Evolutionary conservation across 345 rosid genomes (phyloP).

Genomic region (Murraya paniculata): DNA sequence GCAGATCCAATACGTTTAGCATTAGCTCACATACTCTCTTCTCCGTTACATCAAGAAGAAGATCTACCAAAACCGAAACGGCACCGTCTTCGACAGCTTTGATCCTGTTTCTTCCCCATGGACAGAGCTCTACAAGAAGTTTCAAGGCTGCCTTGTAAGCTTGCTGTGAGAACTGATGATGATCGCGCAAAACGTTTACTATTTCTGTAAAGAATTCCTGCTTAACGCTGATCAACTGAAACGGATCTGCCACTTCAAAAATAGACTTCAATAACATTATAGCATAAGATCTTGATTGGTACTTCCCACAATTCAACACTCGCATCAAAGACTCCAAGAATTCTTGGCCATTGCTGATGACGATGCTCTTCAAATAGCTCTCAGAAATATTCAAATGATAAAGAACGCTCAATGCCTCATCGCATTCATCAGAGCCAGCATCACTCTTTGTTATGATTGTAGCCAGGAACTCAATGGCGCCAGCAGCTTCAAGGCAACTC

Average conservation of each 20-base stretch:
- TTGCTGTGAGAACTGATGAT: slow-evolving; percentile 46
- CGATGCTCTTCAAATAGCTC: slow-evolving; percentile 26
- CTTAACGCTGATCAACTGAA: slow-evolving; percentile 28
- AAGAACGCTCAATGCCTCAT: slow-evolving; percentile 47
- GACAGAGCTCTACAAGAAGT: slow-evolving; percentile 34
- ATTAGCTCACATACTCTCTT: slow-evolving; percentile 40
- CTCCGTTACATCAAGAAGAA: slow-evolving; percentile 43
- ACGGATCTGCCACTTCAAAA: slow-evolving; percentile 45
- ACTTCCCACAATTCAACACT: slow-evolving; percentile 27
- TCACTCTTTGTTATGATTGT: slow-evolving; percentile 18
- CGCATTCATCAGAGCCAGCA: slow-evolving; percentile 12
- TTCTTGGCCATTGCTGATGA: slow-evolving; percentile 20
- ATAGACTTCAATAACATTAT: slow-evolving; percentile 31
- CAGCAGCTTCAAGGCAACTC: slow-evolving; percentile 31
- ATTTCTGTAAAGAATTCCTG: slow-evolving; percentile 36
- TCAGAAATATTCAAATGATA: slow-evolving; percentile 29
- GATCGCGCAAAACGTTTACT: slow-evolving; percentile 36
- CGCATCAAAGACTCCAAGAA: slow-evolving; percentile 26
- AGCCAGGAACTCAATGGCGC: slow-evolving; percentile 42
- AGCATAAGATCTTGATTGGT: slow-evolving; percentile 39
- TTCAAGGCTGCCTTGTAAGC: slow-evolving; percentile 47
- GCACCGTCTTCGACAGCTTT: slow-evolving; percentile 48
- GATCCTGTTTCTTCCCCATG: slow-evolving; percentile 64
- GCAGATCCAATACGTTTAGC: slow-evolving; percentile 36
- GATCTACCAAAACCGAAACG: slow-evolving; percentile 33